phyloP scores from a whole-genome alignment of 768 basidiomycete genomes.

The Candolleomyces eurysporus region DNA sequence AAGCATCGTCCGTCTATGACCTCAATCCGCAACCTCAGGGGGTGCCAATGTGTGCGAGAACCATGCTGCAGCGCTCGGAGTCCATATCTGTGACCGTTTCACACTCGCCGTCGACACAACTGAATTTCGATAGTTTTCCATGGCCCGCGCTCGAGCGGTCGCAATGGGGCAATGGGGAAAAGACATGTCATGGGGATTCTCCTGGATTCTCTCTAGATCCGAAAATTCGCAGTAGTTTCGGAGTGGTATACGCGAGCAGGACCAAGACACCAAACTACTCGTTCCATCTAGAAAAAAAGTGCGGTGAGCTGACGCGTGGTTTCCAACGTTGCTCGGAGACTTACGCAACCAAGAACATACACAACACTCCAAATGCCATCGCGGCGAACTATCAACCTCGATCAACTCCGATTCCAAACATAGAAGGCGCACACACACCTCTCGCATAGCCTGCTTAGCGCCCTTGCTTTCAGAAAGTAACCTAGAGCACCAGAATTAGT shows the following conservation, averaged over 20 bases:
- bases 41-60: not conserved
- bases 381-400: slow-evolving; percentile 68
- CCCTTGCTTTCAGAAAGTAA: slow-evolving; percentile 63
- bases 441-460: slow-evolving; percentile 84
- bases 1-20: not conserved
- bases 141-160: not conserved
- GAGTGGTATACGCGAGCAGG: not conserved
- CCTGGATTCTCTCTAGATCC: not conserved
- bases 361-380: slow-evolving; percentile 86
- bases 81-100: not conserved
- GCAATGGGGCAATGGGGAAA: not conserved
- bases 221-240: no score
- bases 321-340: slow-evolving; percentile 22
- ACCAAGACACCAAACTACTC: slow-evolving; percentile 44
- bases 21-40: not conserved
- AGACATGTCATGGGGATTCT: not conserved
- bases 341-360: slow-evolving; percentile 93
- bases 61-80: no score
- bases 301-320: slow-evolving; percentile 8
- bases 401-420: slow-evolving; percentile 5
- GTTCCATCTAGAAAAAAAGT: slow-evolving; percentile 57
- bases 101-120: not conserved
- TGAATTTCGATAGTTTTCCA: not conserved
- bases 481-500: not conserved
- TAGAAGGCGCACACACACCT: slow-evolving; percentile 49